A percentile compares a stretch with the other conserved stretches of the same genome.
phyloP scores from a whole-genome alignment of 2,329 filamentous ascomycete species.

The Niveomyces coronatus region DNA sequence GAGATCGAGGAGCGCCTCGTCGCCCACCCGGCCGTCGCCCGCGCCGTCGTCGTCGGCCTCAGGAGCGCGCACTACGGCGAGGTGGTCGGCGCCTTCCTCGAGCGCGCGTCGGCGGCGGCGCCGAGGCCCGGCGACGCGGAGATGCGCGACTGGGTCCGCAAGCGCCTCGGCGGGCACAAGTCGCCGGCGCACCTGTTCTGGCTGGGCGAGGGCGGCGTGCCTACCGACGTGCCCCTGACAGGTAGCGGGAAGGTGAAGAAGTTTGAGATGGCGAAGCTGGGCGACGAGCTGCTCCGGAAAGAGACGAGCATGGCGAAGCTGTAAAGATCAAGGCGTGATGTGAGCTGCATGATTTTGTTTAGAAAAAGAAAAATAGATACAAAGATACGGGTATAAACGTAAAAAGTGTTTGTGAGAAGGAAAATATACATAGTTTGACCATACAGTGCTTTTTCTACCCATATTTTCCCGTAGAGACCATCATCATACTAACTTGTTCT shows the following conservation, averaged over 20 bases:
- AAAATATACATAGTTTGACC: no score
- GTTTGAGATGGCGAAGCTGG: slow-evolving; percentile 49
- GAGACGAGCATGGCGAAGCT: slow-evolving; percentile 35
- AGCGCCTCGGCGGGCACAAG: slow-evolving; percentile 55
- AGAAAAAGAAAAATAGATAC: no score
- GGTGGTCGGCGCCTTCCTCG: slow-evolving; percentile 57
- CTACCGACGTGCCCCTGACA: slow-evolving; percentile 50
- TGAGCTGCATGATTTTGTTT: no score
- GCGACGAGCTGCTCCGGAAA: slow-evolving; percentile 43
- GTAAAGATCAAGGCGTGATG: no score
- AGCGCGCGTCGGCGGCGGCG: slow-evolving; percentile 24
- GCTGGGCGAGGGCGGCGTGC: slow-evolving; percentile 52
- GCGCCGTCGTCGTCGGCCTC: slow-evolving; percentile 61
- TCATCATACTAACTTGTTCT: no score
- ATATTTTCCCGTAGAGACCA: no score
- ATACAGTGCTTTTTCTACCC: not conserved
- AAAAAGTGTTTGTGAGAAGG: not conserved
- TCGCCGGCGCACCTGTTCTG: slow-evolving; percentile 67
- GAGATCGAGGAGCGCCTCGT: slow-evolving; percentile 67
- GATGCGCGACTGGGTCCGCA: slow-evolving; percentile 51
- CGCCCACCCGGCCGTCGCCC: slow-evolving; percentile 48
- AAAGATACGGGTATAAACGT: not conserved
- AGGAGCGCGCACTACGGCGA: slow-evolving; percentile 64
- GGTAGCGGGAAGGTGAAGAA: slow-evolving; percentile 64
- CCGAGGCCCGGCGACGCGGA: slow-evolving; percentile 39